Base-by-base conservation (phyloP, 129 eudicot species). In the Helichrysum umbraculigerum region DNA sequence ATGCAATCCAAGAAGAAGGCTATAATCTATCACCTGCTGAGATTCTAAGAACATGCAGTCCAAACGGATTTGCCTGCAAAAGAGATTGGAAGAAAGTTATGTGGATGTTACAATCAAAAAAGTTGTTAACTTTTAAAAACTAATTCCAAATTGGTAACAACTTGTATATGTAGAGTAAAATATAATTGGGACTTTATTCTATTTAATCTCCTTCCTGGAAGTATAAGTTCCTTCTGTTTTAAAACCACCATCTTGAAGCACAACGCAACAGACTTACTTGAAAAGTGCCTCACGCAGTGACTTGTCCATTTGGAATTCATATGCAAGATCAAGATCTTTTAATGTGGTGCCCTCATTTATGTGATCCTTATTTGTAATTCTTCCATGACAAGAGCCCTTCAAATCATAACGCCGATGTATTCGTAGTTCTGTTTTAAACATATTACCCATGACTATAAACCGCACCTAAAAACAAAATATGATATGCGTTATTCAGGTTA, bases 391-490 rank as follows among this genome's bases (percentile, higher is more conserved):
- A 39, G 99, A 95, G 66, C 99, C 99, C 78, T 95, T 95, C 85
- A 95, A 86, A 85, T 95, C 99, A 79, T 87, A 95, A 50, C 99
- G 92, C 14, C 88, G 82, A 82, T 95, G 97, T 75, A 95, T 91
- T 39, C 92, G 82, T 77, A 95, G 83, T 66, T 95, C 99, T 60
- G 97, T 95, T 74, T 87, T 83, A 28, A 95, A 95, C 99, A 95
- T 95, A 79, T 95, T 95, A 73, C 99, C 99, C 99, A 95, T 91
- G 73, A 95, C 97, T 74, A 95, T 86, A 82, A 95, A 95, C 12
- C 99, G 89, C 51, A 87, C 96, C 99, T 95, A 85, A 7, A 83
- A 76, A 78, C 20, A 44, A 21, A 68, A 73, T 41, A 73, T n/a
- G 12, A 34, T 37, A 33, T 25, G 5, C 6, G 54, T 35, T 59